phyloP scores from a whole-genome alignment of 495 filamentous ascomycete genomes.

The Delitschia confertaspora region DNA sequence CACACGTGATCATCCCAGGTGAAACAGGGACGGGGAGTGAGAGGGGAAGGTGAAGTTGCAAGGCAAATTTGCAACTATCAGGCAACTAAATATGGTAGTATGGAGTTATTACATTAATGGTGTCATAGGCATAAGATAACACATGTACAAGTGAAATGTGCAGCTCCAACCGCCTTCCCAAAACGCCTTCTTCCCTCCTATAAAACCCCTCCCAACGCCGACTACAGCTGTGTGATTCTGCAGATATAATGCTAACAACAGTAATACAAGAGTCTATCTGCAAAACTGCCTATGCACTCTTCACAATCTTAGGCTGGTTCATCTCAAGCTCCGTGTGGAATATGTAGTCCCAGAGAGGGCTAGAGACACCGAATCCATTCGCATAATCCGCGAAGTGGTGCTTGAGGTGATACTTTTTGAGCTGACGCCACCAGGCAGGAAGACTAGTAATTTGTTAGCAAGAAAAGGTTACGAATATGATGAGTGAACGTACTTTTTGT shows the following conservation, averaged over 20 bases:
- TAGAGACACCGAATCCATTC: slow-evolving; percentile 98
- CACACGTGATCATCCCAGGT: neutral
- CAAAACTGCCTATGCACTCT: slow-evolving; percentile 29
- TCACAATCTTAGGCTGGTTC: slow-evolving; percentile 36
- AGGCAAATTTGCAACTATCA: too few relatives aligned
- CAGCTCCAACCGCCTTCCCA: too few relatives aligned
- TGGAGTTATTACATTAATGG: too few relatives aligned
- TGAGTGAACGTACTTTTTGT: slow-evolving; percentile 61
- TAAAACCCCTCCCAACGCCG: slow-evolving; percentile 4
- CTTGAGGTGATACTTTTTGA: slow-evolving; percentile 94
- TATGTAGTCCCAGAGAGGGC: slow-evolving; percentile 86
- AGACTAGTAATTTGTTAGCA: slow-evolving; percentile 42
- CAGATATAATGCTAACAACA: neutral
- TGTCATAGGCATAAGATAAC: too few relatives aligned
- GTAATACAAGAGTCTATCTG: too few relatives aligned
- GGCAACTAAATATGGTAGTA: too few relatives aligned
- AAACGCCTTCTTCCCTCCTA: too few relatives aligned
- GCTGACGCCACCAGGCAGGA: slow-evolving; percentile 71
- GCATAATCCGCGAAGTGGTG: slow-evolving; percentile 97
- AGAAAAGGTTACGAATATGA: neutral
- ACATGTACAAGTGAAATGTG: too few relatives aligned
- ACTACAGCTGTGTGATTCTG: too few relatives aligned
- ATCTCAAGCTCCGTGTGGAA: slow-evolving; percentile 78
- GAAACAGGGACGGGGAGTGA: too few relatives aligned
- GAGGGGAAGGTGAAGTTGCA: too few relatives aligned